A percentile compares a stretch with the other conserved stretches of the same genome.
Conservation (phyloP, 345 rosid species). For the Eucalyptus cloeziana region DNA sequence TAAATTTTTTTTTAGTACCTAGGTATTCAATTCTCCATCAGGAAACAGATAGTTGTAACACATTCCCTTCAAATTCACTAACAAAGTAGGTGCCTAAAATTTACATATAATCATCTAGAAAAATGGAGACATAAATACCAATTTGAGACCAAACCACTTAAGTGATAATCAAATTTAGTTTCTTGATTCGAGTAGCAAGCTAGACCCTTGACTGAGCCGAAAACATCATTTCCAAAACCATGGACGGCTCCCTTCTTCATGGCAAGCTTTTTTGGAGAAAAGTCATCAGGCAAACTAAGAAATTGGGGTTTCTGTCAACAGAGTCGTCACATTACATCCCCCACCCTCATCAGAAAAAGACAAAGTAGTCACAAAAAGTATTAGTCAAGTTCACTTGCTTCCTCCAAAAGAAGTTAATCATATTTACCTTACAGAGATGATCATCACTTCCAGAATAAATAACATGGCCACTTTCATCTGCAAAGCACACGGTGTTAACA, state of each 20-base stretch:
- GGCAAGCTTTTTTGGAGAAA: background rate
- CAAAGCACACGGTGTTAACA: slow-evolving; percentile 70
- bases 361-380: background rate
- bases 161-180: background rate
- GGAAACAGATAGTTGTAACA: background rate
- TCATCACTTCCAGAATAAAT: slow-evolving; percentile 68
- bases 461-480: slow-evolving; percentile 58
- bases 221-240: background rate
- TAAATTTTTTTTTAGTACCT: background rate
- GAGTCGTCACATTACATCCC: background rate
- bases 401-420: background rate
- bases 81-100: background rate
- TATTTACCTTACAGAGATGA: slow-evolving; percentile 41
- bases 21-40: background rate
- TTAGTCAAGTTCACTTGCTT: background rate
- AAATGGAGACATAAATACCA: background rate
- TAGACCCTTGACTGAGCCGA: background rate
- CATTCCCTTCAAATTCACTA: background rate
- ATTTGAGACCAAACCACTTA: background rate
- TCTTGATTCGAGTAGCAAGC: background rate
- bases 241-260: background rate
- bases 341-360: background rate
- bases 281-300: background rate
- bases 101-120: background rate
- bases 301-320: background rate